Conservation (phyloP, 345 rosid species). For the Boechera retrofracta region DNA sequence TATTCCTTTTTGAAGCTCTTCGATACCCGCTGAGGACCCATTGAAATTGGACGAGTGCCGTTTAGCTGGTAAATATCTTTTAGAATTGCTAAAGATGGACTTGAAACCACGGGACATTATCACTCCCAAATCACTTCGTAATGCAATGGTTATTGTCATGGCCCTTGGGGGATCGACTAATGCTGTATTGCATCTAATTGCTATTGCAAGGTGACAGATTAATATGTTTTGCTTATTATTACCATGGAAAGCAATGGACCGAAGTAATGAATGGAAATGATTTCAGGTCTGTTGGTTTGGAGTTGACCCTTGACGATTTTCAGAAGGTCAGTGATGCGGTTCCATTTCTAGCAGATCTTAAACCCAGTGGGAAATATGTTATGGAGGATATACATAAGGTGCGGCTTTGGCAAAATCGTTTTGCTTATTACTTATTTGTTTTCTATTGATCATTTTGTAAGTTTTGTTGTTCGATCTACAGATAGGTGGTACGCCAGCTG, state of each 20-base stretch:
- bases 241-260: constrained; percentile 19
- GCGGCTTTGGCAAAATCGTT: constrained; percentile 23
- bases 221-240: constrained; percentile 4
- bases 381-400: constrained; percentile 99
- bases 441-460: constrained; percentile 24
- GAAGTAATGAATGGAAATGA: constrained; percentile 37
- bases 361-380: constrained; percentile 98
- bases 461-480: constrained; percentile 35
- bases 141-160: constrained; percentile 99
- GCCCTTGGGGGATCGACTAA: constrained; percentile 98
- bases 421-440: not conserved
- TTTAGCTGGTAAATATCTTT: constrained; percentile 85
- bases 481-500: constrained; percentile 90
- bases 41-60: constrained; percentile 93
- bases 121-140: constrained; percentile 75
- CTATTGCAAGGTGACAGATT: constrained; percentile 80
- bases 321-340: constrained; percentile 92
- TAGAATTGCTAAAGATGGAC: constrained; percentile 85
- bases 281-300: constrained; percentile 94
- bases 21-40: constrained; percentile 94
- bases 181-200: constrained; percentile 95
- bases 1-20: constrained; percentile 63
- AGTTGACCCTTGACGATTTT: constrained; percentile 89
- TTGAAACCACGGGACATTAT: constrained; percentile 94
- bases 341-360: constrained; percentile 95